Conservation (phyloP, 2,329 filamentous ascomycete genomes). For the Neonectria coccinea region DNA sequence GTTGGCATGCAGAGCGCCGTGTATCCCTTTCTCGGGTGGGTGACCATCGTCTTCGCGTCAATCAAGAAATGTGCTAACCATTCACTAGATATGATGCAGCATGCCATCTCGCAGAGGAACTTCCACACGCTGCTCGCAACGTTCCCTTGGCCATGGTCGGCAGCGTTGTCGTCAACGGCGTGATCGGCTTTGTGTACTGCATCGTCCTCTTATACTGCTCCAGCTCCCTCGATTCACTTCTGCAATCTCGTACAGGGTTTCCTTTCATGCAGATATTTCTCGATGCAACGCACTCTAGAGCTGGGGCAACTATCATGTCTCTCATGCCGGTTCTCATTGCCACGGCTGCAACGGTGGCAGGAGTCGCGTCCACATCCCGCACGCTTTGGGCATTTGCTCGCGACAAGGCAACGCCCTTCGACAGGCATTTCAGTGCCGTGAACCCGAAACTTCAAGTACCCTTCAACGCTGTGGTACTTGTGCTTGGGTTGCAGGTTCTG, state of each 20-base stretch:
- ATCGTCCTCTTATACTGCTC: constrained; percentile 59
- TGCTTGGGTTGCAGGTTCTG: constrained; percentile 44
- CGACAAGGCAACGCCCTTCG: constrained; percentile 53
- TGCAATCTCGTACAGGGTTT: constrained; percentile 56
- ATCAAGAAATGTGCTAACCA: not conserved
- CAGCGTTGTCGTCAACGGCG: constrained; percentile 55
- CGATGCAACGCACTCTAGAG: constrained; percentile 44
- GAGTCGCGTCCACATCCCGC: constrained; percentile 51
- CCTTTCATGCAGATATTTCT: constrained; percentile 57
- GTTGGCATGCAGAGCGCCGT: constrained; percentile 49
- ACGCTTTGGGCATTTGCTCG: constrained; percentile 56
- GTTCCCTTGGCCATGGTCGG: constrained; percentile 52
- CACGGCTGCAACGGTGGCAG: constrained; percentile 47
- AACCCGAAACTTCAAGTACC: constrained; percentile 49
- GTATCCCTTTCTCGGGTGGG: constrained; percentile 51
- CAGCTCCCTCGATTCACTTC: constrained; percentile 52
- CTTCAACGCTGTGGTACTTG: constrained; percentile 43
- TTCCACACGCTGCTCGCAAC: constrained; percentile 49
- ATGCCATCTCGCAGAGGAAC: constrained; percentile 50
- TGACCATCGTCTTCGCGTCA: too few relatives aligned
- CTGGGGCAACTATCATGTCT: constrained; percentile 46
- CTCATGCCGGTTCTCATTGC: constrained; percentile 46
- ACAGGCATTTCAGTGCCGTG: constrained; percentile 52
- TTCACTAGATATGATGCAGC: constrained; percentile 49
- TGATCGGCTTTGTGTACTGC: constrained; percentile 58